These are phyloP conservation scores for Eucalyptus pauciflora DNA, from an alignment of 345 rosid genomes.

Conservation along the genomic window DNA sequence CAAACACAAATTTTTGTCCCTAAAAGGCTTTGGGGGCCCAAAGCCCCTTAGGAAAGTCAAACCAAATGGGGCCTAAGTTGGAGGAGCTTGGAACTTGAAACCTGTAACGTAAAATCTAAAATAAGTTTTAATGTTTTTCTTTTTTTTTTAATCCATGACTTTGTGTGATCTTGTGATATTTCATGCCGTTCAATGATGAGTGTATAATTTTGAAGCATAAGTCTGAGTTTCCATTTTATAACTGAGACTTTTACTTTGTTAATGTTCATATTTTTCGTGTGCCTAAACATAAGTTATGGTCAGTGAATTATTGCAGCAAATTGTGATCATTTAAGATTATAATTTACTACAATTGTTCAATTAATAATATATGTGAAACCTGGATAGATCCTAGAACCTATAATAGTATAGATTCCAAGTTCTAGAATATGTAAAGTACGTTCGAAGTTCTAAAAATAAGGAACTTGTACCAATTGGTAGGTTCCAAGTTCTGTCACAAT, in stretches of 20 bases:
- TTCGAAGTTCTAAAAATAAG: fast-evolving
- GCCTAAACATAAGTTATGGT: fast-evolving
- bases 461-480: fast-evolving
- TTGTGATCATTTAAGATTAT: fast-evolving
- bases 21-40: too few species aligned
- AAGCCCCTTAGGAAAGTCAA: too few species aligned
- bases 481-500: fast-evolving
- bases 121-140: too few species aligned
- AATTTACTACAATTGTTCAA: fast-evolving
- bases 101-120: fast-evolving
- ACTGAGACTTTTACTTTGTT: fast-evolving
- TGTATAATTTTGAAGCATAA: too few species aligned
- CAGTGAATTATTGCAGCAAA: fast-evolving
- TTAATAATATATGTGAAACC: too few species aligned
- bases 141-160: fast-evolving
- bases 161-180: fast-evolving
- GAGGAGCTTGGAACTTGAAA: fast-evolving
- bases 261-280: too few species aligned
- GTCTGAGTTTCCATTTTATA: too few species aligned
- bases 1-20: too few species aligned
- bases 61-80: too few species aligned
- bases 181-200: fast-evolving
- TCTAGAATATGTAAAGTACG: fast-evolving
- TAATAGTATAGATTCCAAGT: too few species aligned
- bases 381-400: fast-evolving